Evolutionary conservation across 352 stramenopile genomes (phyloP).

Genomic region (Globisporangium parvum): DNA sequence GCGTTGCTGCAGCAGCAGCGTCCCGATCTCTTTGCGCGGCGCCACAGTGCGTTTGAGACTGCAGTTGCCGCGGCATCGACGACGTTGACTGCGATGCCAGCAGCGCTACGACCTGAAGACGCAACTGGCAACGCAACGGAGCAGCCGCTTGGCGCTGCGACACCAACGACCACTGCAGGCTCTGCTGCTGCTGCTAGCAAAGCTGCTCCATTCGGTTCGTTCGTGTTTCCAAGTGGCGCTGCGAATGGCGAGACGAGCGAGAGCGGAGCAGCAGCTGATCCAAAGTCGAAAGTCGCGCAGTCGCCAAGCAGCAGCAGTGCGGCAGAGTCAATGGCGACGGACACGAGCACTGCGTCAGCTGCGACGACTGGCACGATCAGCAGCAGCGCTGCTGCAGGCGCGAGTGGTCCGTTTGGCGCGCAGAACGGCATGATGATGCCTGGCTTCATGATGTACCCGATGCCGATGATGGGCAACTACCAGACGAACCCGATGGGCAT

Average conservation of each 20-base stretch:
- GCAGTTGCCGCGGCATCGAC: conserved; percentile 26
- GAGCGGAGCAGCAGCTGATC: neutral
- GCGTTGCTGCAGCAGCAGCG: conserved; percentile 14
- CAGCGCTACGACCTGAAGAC: conserved; percentile 9
- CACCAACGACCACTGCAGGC: conserved; percentile 1
- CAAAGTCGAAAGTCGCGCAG: neutral
- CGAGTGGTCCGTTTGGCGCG: conserved; percentile 9
- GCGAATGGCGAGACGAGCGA: neutral
- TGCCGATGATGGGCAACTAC: conserved; percentile 71
- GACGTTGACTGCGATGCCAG: conserved; percentile 33
- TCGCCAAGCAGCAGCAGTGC: no score
- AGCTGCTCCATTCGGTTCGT: conserved; percentile 1
- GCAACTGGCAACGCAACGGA: neutral
- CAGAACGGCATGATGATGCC: conserved; percentile 68
- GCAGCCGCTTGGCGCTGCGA: conserved; percentile 1
- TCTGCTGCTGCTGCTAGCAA: conserved; percentile 1
- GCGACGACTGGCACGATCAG: conserved; percentile 4
- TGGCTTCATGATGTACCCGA: conserved; percentile 80
- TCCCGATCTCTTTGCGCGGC: conserved; percentile 11
- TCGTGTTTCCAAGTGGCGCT: conserved; percentile 5
- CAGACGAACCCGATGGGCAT: conserved; percentile 27
- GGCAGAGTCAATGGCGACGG: conserved; percentile 5
- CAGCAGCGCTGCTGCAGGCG: conserved; percentile 1
- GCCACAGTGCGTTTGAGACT: conserved; percentile 22
- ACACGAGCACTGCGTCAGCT: conserved; percentile 1